Evolutionary conservation across 225 moss, liverwort and hornwort genomes (phyloP), one percentile per base, ranked within the genome.

Genomic region (Asterella californica): DNA sequence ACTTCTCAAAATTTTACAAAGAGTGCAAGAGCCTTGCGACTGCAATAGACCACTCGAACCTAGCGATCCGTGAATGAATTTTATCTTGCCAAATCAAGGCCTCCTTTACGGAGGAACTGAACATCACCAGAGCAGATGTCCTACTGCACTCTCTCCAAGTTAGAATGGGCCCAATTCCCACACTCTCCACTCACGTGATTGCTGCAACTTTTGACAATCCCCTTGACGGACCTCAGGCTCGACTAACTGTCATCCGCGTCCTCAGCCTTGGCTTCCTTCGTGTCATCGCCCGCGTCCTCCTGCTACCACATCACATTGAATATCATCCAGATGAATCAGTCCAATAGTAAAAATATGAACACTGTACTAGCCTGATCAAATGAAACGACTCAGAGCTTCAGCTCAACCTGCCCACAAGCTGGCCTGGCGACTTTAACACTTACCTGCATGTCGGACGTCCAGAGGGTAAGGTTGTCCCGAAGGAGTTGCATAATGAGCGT

Each of bases 381-480:
- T 12, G 11, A 33, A 15, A 65, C 27, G 7, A 15, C 12, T 30
- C 29, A 63, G 10, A 32, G 3, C 32, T 19, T 17, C 19, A 57
- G 5, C 57, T 57, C 57, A 57, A 24, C 57, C 2, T 1, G 22
- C 22, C 22, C 3, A 57, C 57, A 2, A 21, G 7, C 57, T 19
- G 24, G 33, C 32, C 65, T 34, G 11, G 4, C 15, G 67, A 27
- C 15, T 36, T 15, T 0, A 15, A 72, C 48, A 9, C 42, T 57
- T 61, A 80, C 80, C 80, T 72, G 72, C 83, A 86, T 83, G 45
- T 86, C 86, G 36, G 86, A 86, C 4, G 86, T 86, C 86, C 86
- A 86, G 25, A 86, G 83, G 18, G 86, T 86, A 10, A 86, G 81
- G 32, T 86, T 86, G 49, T 83, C 83, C 38, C 83, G 76, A 15